Evolutionary conservation across 805 yeast species (phyloP).

Genomic region (Pichia pseudocactophila): DNA sequence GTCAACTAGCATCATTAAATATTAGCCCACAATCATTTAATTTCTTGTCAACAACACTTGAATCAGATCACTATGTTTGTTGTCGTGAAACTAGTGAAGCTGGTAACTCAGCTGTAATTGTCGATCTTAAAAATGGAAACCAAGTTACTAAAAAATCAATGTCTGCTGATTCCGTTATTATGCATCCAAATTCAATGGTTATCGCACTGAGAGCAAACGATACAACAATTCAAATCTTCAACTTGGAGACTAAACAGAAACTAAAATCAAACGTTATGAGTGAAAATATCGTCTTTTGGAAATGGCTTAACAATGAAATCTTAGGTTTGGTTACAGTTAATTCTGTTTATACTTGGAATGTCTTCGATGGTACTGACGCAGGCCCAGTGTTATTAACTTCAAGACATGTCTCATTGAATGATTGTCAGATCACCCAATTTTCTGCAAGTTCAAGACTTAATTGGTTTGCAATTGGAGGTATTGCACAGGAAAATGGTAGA

Average conservation of each 20-base stretch:
- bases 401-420: constrained; percentile 70
- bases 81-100: constrained; percentile 54
- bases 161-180: constrained; percentile 95
- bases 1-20: constrained; percentile 80
- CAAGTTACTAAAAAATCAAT: constrained; percentile 81
- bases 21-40: constrained; percentile 79
- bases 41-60: constrained; percentile 89
- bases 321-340: constrained; percentile 81
- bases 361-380: constrained; percentile 69
- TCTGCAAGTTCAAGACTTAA: constrained; percentile 69
- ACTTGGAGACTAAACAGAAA: constrained; percentile 78
- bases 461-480: constrained; percentile 95
- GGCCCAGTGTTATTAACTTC: constrained; percentile 79
- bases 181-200: constrained; percentile 86
- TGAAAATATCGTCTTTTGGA: constrained; percentile 92
- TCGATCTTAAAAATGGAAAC: constrained; percentile 73
- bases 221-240: constrained; percentile 90
- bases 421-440: constrained; percentile 85
- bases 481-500: constrained; percentile 86
- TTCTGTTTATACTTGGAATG: constrained; percentile 70
- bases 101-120: constrained; percentile 88
- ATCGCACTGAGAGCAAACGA: constrained; percentile 94
- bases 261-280: constrained; percentile 77
- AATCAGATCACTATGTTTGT: constrained; percentile 85
- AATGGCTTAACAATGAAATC: constrained; percentile 68